Evolutionary conservation across 176 grass and related monocot species (phyloP), one percentile per base, ranked within the genome.

Genomic region (bread wheat (Triticum aestivum)): DNA sequence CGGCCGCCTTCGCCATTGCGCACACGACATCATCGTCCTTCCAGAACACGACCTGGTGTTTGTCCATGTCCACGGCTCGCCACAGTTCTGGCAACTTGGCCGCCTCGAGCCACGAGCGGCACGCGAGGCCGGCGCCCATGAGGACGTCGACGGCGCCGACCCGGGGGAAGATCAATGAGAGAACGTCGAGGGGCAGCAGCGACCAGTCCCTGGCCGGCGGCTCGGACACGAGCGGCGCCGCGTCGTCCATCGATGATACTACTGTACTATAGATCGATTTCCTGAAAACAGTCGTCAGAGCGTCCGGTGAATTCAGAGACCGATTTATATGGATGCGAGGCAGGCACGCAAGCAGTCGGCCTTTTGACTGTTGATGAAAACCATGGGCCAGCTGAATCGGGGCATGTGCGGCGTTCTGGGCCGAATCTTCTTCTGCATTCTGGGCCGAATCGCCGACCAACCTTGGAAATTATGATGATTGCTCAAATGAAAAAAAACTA

Each of bases 101-200:
- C n/a, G 69, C 69, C 21, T 44, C 69, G 21, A 73, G 38, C 69
- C 38, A 73, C 21, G 69, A 73, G 69, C 69, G 38, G 69, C 69
- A 73, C 11, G 41, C 37, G 11, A 73, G 21, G 69, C 69, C 69
- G 4, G 38, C 38, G 38, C 69, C 69, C 11, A 2, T 26, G 11
- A 73, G 38, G 38, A 73, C 69, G 10, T 44, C 38, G 69, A 42
- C 21, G 4, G 21, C 10, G 11, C 21, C 37, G 69, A 73, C 1
- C 38, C 11, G 41, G 21, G 23, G 10, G 69, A 73, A 73, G 11
- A 73, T 41, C 11, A 12, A 13, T 3, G 21, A 12, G 38, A 73
- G 70, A 11, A 14, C n/a, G n/a, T 73, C 70, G 11, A 26, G 21
- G 39, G 39, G 70, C n/a, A 73, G 39, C 39, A 73, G 11, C 39